These are phyloP conservation scores for Brassica nigra DNA, from an alignment of 345 rosid species.

Conservation along the genomic window DNA sequence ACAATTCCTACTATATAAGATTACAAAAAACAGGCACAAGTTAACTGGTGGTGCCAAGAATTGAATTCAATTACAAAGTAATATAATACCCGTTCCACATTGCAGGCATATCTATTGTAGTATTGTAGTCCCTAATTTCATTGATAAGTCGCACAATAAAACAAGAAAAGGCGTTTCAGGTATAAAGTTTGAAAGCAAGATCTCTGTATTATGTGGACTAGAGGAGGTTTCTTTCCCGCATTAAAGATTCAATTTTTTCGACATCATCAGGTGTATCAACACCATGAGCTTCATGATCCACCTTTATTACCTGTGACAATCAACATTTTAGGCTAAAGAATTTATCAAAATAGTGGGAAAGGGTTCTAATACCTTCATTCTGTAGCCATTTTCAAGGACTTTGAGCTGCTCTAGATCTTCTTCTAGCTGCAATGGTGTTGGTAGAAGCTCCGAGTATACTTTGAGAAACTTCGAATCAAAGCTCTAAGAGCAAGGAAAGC, in stretches of 20 bases:
- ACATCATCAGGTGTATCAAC: conserved; percentile 84
- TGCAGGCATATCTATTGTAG: no score
- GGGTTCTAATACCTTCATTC: conserved; percentile 70
- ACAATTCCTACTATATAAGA: no score
- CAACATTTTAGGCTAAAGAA: not conserved
- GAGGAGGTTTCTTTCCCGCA: conserved; percentile 70
- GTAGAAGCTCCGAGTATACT: conserved; percentile 76
- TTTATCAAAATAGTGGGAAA: not conserved
- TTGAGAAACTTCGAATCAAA: conserved; percentile 84
- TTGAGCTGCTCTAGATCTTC: conserved; percentile 98
- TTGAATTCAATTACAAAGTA: no score
- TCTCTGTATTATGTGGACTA: conserved; percentile 31
- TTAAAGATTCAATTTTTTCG: conserved; percentile 75
- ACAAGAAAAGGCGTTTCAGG: not conserved
- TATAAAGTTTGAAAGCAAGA: not conserved
- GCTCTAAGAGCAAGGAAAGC: conserved; percentile 51
- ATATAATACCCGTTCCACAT: no score
- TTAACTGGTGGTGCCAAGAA: no score
- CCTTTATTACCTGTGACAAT: conserved; percentile 75
- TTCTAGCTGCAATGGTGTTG: conserved; percentile 88
- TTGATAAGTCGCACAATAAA: no score
- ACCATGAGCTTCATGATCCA: conserved; percentile 91
- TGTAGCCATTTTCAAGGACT: conserved; percentile 95
- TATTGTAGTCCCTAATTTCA: no score
- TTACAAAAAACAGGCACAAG: no score